Evolutionary conservation across 2,329 filamentous ascomycete species (phyloP).

Genomic region (Phoma sp.): DNA sequence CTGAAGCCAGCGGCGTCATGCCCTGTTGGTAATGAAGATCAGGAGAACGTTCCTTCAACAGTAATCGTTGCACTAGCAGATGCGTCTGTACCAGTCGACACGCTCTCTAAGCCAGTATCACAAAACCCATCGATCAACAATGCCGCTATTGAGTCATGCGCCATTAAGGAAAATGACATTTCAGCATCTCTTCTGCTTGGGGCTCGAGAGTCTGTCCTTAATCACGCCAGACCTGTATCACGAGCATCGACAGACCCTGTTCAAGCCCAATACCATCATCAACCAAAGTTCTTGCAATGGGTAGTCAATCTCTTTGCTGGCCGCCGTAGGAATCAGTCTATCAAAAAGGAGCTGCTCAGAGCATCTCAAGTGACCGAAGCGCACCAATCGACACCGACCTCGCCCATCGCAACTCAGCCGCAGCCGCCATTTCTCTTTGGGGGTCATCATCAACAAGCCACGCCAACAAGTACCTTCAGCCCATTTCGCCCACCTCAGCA

Average conservation of each 20-base stretch:
- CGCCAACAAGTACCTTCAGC: background rate
- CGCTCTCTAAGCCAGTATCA: too few relatives aligned
- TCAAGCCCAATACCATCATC: background rate
- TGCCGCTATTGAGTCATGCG: too few relatives aligned
- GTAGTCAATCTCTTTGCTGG: conserved; percentile 23
- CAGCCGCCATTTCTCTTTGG: conserved; percentile 16
- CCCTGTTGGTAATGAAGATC: background rate
- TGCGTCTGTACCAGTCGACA: too few relatives aligned
- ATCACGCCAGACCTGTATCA: background rate
- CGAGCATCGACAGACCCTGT: background rate
- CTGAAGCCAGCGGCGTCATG: too few relatives aligned
- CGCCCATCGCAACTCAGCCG: background rate
- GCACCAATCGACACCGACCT: background rate
- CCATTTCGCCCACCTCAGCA: background rate
- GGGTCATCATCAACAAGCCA: background rate
- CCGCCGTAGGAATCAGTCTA: background rate
- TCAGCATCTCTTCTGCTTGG: background rate
- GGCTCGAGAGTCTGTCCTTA: background rate
- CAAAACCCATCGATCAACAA: too few relatives aligned
- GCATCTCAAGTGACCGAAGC: too few relatives aligned
- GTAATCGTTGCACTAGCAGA: too few relatives aligned
- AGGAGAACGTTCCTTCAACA: background rate
- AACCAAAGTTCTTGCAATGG: conserved; percentile 4
- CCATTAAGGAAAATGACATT: background rate
- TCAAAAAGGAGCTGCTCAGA: background rate